Base-by-base conservation (phyloP, 2,329 filamentous ascomycete genomes). In the Fusarium praegraminearum region DNA sequence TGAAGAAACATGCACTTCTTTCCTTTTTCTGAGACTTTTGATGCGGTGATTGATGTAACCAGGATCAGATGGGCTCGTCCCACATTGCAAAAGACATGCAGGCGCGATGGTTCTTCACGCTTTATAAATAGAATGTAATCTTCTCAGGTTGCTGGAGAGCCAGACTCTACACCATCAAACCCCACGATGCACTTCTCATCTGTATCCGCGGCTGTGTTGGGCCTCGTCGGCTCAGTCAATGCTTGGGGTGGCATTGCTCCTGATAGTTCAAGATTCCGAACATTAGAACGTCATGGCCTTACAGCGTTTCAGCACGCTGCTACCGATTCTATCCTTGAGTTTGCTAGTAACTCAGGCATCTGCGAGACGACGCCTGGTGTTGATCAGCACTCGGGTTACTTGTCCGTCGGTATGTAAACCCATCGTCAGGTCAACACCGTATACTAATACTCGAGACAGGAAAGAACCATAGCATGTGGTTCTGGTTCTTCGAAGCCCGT, bases 371-470 rank as follows among this genome's bases (percentile, higher is more conserved):
- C 69, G 76, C 83, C 54, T 80, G 90, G 80, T 81, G 89, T 81
- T 85, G 91, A 79, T 86, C 90, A 79, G 79, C 91, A 89, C 76
- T 84, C 87, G 11, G 90, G 90, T 67, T 90, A 91, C 78, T 85
- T 92, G 82, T 83, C 64, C 76, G 90, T 54, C 83, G 87, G 22
- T 76, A 86, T 3, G 78, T 76, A 46, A 68, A 33, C 50, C 71
- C 30, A 76, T 20, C 12, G 6, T 10, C 20, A 9, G 18, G 7
- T 5, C 9, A 16, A 22, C 4, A 1, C 2, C 20, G 5, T 26
- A 20, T 35, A 72, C 15, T 85, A 80, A 58, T 28, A 18, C 16
- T 26, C 7, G 5, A 2, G 5, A 15, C 13, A 75, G 73, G 73
- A 3, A 60, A 61, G 30, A 75, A 75, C 26, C 73, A 73, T 13